Base-by-base conservation (phyloP, 306 rosid genomes). In the Casuarina cunninghamiana region DNA sequence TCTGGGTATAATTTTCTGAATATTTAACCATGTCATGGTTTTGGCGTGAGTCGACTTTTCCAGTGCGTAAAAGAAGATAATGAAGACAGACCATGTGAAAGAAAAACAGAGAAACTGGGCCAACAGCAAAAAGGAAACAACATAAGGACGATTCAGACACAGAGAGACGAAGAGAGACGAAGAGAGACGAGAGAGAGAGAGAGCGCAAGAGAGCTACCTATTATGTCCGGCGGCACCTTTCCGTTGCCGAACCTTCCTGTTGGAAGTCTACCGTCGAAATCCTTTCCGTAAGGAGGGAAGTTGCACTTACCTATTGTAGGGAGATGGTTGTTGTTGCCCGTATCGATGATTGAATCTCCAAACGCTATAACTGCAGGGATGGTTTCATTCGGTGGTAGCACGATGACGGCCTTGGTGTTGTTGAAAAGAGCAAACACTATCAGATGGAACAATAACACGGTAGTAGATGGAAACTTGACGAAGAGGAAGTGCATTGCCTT, bases 191-290 rank as follows among this genome's bases (percentile, higher is more conserved):
- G 4, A 38, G 26, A 51, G 15, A 66, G 0, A 15, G 38, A 75
- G 37, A 53, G 32, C 48, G 15, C 5, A 3, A 37, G 60, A 16
- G n/a, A 57, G 19, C 9, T 80, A 93, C 97, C 95, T 79, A 93
- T 74, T 16, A 93, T 45, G 81, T 93, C 98, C 0, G 86, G 69
- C 35, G 89, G 87, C 43, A 83, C 88, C 19, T 71, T 83, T 41
- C 73, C 73, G 17, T 69, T 69, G 38, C 73, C 12, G 17, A 9
- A 69, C 17, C 73, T 69, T 7, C 53, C 73, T 3, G 53, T 43
- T 69, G 73, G 73, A n/a, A 5, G 2, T 43, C 19, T 10, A 11
- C 48, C 32, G 8, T 39, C 2, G 44, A 69, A 43, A 69, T 69
- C 73, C 35, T 44, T 42, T 15, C 73, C 73, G 19, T 69, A 69